Evolutionary conservation across 1,139 yeast species (phyloP).

Genomic region (Lodderomyces oxycetoniae): DNA sequence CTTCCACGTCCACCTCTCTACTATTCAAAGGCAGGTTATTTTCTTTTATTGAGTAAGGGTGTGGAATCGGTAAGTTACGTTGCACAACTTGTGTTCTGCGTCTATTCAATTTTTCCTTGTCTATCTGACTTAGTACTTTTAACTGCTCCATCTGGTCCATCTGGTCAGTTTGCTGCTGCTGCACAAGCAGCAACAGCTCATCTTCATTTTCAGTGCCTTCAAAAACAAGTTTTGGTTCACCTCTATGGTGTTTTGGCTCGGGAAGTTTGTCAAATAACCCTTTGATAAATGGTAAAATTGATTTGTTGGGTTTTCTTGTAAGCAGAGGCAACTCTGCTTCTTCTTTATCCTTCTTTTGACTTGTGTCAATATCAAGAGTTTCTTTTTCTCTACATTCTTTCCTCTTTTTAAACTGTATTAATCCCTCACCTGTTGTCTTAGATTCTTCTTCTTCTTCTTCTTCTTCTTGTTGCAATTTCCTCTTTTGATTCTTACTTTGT

Average conservation of each 20-base stretch:
- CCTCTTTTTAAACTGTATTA: constrained; percentile 9
- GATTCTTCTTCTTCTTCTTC: constrained; percentile 12
- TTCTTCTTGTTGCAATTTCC: constrained; percentile 15
- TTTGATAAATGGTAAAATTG: constrained; percentile 17
- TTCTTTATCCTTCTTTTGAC: constrained; percentile 8
- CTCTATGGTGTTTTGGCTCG: constrained; percentile 22
- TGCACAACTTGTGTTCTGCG: constrained; percentile 51
- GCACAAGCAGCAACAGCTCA: too few species aligned
- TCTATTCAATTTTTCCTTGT: constrained; percentile 25
- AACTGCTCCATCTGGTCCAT: constrained; percentile 24
- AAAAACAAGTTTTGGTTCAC: constrained; percentile 25
- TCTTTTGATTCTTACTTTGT: constrained; percentile 16
- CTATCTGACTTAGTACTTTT: constrained; percentile 24
- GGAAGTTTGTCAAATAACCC: constrained; percentile 24
- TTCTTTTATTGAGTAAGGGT: constrained; percentile 17
- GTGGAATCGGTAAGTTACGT: constrained; percentile 48
- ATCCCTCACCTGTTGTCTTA: background rate
- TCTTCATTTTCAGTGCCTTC: constrained; percentile 3
- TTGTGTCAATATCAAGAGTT: too few species aligned
- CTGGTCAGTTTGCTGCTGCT: constrained; percentile 3
- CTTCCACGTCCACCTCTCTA: constrained; percentile 2
- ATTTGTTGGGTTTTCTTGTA: constrained; percentile 14
- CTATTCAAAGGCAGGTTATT: too few species aligned
- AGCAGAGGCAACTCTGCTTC: background rate
- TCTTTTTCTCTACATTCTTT: too few species aligned